Evolutionary conservation across 345 rosid genomes (phyloP).

Genomic region (Aquilaria malaccensis): DNA sequence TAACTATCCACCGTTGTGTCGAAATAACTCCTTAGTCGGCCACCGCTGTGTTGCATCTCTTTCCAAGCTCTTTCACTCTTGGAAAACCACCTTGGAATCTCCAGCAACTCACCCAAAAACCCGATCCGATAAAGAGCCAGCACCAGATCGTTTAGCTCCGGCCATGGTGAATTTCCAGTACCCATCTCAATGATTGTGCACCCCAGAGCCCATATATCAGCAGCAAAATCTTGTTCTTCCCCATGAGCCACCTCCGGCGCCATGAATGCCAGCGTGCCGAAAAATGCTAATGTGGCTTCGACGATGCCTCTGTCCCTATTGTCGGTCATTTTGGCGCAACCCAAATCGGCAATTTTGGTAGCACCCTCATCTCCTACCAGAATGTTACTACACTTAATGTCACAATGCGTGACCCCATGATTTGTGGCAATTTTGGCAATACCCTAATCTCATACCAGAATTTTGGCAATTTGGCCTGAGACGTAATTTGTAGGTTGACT

Average conservation of each 20-base stretch:
- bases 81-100: constrained; percentile 53
- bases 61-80: constrained; percentile 52
- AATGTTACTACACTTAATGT: constrained; percentile 70
- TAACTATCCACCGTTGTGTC: constrained; percentile 20
- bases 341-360: constrained; percentile 62
- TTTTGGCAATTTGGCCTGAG: too few species aligned
- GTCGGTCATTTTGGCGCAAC: constrained; percentile 47
- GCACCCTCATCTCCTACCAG: constrained; percentile 44
- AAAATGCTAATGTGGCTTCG: constrained; percentile 22
- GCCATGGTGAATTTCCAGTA: constrained; percentile 71
- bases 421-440: too few species aligned
- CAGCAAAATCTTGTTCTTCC: constrained; percentile 69
- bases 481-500: too few species aligned
- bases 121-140: constrained; percentile 71
- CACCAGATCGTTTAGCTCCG: constrained; percentile 46
- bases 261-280: constrained; percentile 95
- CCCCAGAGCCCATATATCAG: constrained; percentile 90
- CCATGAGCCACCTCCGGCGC: constrained; percentile 89
- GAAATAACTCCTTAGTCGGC: constrained; percentile 50
- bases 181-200: constrained; percentile 77
- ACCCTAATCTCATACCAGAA: too few species aligned
- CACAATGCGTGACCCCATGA: constrained; percentile 66
- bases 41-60: constrained; percentile 60
- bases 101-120: constrained; percentile 57
- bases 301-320: constrained; percentile 1